Base-by-base conservation (phyloP, 2,329 filamentous ascomycete species). In the Teratosphaeria gauchensis region DNA sequence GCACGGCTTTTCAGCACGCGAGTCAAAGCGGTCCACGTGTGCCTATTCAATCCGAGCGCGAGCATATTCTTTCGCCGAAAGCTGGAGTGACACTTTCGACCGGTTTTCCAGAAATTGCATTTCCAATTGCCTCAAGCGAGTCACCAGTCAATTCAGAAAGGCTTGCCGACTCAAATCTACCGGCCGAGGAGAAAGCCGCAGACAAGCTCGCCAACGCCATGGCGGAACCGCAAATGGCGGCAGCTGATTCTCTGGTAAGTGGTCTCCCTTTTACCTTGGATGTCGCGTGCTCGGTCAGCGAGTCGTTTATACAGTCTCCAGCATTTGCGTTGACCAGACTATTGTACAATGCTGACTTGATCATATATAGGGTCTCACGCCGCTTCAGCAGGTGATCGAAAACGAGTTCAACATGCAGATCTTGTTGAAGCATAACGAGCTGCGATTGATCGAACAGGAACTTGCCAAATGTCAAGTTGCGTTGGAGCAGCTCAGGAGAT, bases 361-460 rank as follows among this genome's bases (percentile, higher is more conserved):
- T 19, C n/a, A n/a, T 8, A 6, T 48, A 31, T 21, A 24, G 24
- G 59, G 57, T 14, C 59, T 66, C 76, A 85, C 72, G 42, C 78
- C 77, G 59, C 81, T 87, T 63, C 84, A 84, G 70, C 86, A 92
- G 66, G 82, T 82, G 38, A 88, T 97, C 70, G 87, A 91, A 70
- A 85, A 90, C 62, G 89, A 96, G 74, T 87, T 97, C 73, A 89
- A 91, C 69, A 83, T 94, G 64, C 92, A 96, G 77, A 92, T 97
- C 56, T 77, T 97, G 63, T 78, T 95, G 72, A 97, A 96, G 79
- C 94, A 99, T 75, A 86, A 94, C 69, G 94, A 99, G 77, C 77
- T 97, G 60, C 89, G 92, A 59, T 80, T 96, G 65, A 96, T 97
- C 73, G 90, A 97, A 71, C 91, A 96, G 75, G 94, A 97, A 76